Evolutionary conservation across 768 basidiomycete species (phyloP).

Genomic region (Lactarius evosmus): DNA sequence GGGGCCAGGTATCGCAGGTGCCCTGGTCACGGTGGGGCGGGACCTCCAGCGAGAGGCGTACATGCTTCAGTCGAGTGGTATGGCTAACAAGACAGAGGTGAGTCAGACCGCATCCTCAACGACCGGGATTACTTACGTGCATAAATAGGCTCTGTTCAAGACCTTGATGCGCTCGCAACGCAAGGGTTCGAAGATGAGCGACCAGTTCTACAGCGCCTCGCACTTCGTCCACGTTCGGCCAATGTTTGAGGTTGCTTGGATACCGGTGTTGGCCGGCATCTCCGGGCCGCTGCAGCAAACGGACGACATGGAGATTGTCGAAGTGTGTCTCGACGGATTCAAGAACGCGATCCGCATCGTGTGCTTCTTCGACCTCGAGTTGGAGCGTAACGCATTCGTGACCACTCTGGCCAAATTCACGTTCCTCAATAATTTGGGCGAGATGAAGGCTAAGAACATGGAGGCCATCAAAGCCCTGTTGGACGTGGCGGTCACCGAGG

Average conservation of each 20-base stretch:
- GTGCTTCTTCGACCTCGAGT: conserved; percentile 94
- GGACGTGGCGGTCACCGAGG: conserved; percentile 94
- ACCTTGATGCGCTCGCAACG: conserved; percentile 91
- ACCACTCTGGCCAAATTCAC: conserved; percentile 96
- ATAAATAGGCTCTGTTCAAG: conserved; percentile 79
- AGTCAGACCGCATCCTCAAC: conserved; percentile 13
- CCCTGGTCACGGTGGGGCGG: conserved; percentile 84
- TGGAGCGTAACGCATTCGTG: conserved; percentile 98
- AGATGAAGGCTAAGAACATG: conserved; percentile 99
- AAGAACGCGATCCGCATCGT: conserved; percentile 95
- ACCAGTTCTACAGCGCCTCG: conserved; percentile 95
- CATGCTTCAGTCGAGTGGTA: conserved; percentile 90
- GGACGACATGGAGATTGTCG: conserved; percentile 89
- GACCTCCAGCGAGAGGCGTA: conserved; percentile 97
- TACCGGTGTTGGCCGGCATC: conserved; percentile 92
- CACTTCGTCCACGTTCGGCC: conserved; percentile 95
- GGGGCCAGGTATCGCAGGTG: conserved; percentile 74
- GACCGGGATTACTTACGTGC: neutral
- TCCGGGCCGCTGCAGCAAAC: conserved; percentile 94
- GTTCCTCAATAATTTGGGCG: conserved; percentile 93
- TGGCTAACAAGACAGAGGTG: conserved; percentile 96
- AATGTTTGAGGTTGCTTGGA: conserved; percentile 99
- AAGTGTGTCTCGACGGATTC: conserved; percentile 92
- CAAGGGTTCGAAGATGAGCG: conserved; percentile 69
- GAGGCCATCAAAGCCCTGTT: conserved; percentile 95